Base-by-base conservation (phyloP, 139 green algal genomes). In the Volvox africanus region DNA sequence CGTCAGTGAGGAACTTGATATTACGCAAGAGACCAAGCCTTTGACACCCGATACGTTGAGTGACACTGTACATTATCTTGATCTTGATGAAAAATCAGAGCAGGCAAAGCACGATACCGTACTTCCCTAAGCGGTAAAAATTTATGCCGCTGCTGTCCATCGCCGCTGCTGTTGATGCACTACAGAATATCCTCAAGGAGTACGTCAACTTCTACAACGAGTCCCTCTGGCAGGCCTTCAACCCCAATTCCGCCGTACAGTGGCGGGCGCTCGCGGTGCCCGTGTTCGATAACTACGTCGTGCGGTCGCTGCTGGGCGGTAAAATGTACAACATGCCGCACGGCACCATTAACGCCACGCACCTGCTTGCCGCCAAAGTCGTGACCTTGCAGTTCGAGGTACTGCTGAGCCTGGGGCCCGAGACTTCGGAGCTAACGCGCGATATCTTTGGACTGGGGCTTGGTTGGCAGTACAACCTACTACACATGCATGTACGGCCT, bases 231-330 rank as follows among this genome's bases (percentile, higher is more conserved):
- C 9, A 30, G 11, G 30, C 36, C 55, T 91, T 91, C 61, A 77
- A 91, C 75, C 87, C 76, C 33, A 36, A 28, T 26, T 71, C 61
- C 5, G 28, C 87, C n/a, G 19, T 33, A 11, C 87, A 91, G 76
- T 91, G 87, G 87, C 61, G 33, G 16, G 9, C 33, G 26, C 76
- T 91, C 28, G 87, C 87, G 2, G 37, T 71, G 32, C 87, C 87
- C 61, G 87, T 91, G 32, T 68, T 91, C n/a, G 87, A 91, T 77
- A 91, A 91, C 61, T 91, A 91, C 35, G 75, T 86, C 22, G 76
- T 91, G 28, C 75, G 87, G 30, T 80, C 61, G 24, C 76, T 91
- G 61, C 76, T 91, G 37, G 87, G 87, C 32, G 61, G 76, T 22
- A 19, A 86, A 16, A 35, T 28, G n/a, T 91, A 80, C 87, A 86